phyloP scores from a whole-genome alignment of 192 early-diverging fungal species.

The Gaertneriomyces semiglobifer region DNA sequence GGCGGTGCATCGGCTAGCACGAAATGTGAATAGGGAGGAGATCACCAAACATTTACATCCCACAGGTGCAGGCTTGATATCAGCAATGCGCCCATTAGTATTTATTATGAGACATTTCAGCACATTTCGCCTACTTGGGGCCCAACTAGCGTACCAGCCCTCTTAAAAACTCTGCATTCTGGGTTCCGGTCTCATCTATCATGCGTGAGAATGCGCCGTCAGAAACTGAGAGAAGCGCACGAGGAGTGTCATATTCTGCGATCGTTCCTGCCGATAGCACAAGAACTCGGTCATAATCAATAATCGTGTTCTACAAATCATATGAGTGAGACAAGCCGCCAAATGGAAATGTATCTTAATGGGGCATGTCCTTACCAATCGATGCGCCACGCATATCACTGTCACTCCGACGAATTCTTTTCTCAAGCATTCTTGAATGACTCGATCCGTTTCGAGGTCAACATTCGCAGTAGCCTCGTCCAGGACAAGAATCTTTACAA shows the following conservation, averaged over 20 bases:
- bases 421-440: slow-evolving; percentile 66
- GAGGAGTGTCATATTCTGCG: slow-evolving; percentile 52
- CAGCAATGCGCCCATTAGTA: neutral
- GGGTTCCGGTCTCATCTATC: slow-evolving; percentile 66
- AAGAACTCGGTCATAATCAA: slow-evolving; percentile 48
- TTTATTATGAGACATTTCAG: neutral
- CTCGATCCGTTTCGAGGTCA: slow-evolving; percentile 60
- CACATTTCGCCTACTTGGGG: too few relatives aligned
- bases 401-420: slow-evolving; percentile 34
- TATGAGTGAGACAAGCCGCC: neutral
- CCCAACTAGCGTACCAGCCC: slow-evolving; percentile 31
- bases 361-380: neutral
- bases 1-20: too few relatives aligned
- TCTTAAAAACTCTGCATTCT: slow-evolving; percentile 56
- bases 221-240: slow-evolving; percentile 41
- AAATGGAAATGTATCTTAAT: neutral
- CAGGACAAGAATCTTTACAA: slow-evolving; percentile 35
- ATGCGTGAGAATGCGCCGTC: slow-evolving; percentile 52
- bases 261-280: slow-evolving; percentile 46
- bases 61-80: too few relatives aligned
- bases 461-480: slow-evolving; percentile 22
- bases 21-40: too few relatives aligned
- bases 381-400: slow-evolving; percentile 25
- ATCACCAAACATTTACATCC: too few relatives aligned
- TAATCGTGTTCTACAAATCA: slow-evolving; percentile 45